Base-by-base conservation (phyloP, 768 basidiomycete genomes). In the Neoboletus subvelutipes region DNA sequence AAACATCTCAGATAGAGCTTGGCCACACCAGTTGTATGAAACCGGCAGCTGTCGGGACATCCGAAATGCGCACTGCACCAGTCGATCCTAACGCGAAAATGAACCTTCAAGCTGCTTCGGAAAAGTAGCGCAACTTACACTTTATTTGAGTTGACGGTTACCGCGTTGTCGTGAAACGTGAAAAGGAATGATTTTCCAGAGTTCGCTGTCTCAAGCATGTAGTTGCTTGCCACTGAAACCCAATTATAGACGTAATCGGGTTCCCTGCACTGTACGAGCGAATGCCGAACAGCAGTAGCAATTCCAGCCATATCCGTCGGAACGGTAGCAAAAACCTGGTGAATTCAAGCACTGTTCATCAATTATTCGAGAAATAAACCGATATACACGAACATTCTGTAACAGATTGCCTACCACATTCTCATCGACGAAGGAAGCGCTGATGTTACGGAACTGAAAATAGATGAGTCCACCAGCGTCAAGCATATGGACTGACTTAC, bases 1-100 rank as follows among this genome's bases (percentile, higher is more conserved):
- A 68, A 71, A n/a, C 63, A 58, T 31, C 69, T 57, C 9, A 69
- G 18, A 43, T 66, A 69, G 24, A 45, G 52, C 26, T 61, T 71
- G 24, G 29, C 34, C 18, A 57, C 36, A 33, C 65, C 63, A 26
- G 22, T 13, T 6, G 67, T 61, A 24, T 59, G 52, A 31, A 64
- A 66, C 43, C 55, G 58, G 11, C 65, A 59, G 17, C 55, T 50
- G 31, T 67, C 57, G 4, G 59, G 53, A 55, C 49, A 61, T 15
- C 66, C 66, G 37, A 67, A 67, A n/a, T 67, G 54, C 13, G 53
- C 57, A 29, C 55, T 39, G n/a, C 55, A 45, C 66, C 67, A 67
- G 36, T 69, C 65, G 36, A 67, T 59, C 40, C 64, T 66, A 20
- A 31, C 13, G 31, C 7, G 22, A 54, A 34, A 26, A 45, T 47